Conservation (phyloP, 2,329 filamentous ascomycete genomes). For the Curvularia spicifera region DNA sequence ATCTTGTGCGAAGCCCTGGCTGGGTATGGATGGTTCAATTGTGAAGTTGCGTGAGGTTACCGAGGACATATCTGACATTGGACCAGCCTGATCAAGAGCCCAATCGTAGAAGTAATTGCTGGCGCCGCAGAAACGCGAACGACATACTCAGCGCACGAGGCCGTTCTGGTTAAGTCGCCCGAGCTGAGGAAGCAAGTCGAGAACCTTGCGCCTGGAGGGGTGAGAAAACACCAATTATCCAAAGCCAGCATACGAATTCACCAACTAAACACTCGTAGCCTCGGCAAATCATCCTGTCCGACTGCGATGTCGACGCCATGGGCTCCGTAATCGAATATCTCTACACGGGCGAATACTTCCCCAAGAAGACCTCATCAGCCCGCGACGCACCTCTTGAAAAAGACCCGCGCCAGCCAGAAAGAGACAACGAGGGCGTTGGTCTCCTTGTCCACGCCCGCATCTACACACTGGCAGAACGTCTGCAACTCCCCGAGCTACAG, state of each 20-base stretch:
- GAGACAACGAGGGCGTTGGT: conserved; percentile 81
- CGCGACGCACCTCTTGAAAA: conserved; percentile 72
- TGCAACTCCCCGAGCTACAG: conserved; percentile 70
- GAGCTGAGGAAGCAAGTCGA: conserved; percentile 71
- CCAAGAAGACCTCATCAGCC: conserved; percentile 63
- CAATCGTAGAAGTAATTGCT: conserved; percentile 55
- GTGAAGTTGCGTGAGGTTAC: background rate
- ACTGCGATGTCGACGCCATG: conserved; percentile 74
- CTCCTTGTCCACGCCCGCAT: conserved; percentile 88
- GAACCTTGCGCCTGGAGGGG: conserved; percentile 66
- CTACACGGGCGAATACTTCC: conserved; percentile 88
- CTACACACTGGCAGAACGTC: conserved; percentile 85
- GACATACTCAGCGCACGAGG: conserved; percentile 79
- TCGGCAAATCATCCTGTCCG: conserved; percentile 70
- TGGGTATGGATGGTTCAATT: background rate
- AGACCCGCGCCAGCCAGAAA: conserved; percentile 67
- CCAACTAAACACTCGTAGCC: conserved; percentile 49
- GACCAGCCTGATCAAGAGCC: conserved; percentile 55
- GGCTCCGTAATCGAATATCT: conserved; percentile 83
- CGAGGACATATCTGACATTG: conserved; percentile 15
- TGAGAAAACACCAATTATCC: conserved; percentile 41
- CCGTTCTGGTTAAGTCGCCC: conserved; percentile 74
- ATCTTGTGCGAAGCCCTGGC: too few species aligned
- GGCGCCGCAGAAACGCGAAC: conserved; percentile 63
- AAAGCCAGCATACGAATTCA: too few species aligned